These are phyloP conservation scores for Oryza meridionalis DNA, from an alignment of 176 grass and related monocot species.

Conservation along the genomic window DNA sequence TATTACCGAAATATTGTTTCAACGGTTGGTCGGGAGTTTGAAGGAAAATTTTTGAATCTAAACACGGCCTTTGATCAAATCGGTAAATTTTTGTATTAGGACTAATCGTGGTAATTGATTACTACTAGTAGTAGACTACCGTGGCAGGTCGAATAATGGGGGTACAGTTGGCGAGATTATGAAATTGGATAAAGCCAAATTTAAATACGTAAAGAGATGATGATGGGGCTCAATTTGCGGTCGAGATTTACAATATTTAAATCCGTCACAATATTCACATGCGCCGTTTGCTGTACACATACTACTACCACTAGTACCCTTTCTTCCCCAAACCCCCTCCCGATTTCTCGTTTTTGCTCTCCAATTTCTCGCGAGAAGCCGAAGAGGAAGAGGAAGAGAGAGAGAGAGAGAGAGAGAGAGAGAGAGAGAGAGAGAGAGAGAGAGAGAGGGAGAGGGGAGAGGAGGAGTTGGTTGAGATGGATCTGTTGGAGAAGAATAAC, in stretches of 20 bases:
- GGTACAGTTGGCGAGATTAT: background rate
- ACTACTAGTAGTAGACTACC: too few relatives aligned
- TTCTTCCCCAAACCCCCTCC: background rate
- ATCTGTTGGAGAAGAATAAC: slow-evolving; percentile 54
- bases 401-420: background rate
- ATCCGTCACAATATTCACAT: slow-evolving; percentile 41
- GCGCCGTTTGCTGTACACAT: slow-evolving; percentile 20
- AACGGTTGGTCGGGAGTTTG: too few relatives aligned
- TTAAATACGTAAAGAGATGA: background rate
- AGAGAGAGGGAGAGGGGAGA: background rate
- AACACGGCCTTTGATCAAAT: too few relatives aligned
- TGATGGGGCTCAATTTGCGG: background rate
- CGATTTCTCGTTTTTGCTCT: background rate
- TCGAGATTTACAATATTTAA: background rate
- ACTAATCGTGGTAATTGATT: too few relatives aligned
- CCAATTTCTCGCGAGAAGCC: background rate
- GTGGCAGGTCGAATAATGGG: background rate
- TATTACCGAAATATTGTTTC: too few relatives aligned
- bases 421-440: slow-evolving; percentile 6
- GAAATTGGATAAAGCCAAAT: background rate
- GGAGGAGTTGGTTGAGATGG: slow-evolving; percentile 33
- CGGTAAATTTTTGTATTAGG: too few relatives aligned
- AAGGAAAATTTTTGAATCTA: too few relatives aligned
- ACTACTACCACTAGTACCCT: background rate
- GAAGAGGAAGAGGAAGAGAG: background rate